Evolutionary conservation across 331 rosid genomes (phyloP).

Genomic region (Quercus lobata): DNA sequence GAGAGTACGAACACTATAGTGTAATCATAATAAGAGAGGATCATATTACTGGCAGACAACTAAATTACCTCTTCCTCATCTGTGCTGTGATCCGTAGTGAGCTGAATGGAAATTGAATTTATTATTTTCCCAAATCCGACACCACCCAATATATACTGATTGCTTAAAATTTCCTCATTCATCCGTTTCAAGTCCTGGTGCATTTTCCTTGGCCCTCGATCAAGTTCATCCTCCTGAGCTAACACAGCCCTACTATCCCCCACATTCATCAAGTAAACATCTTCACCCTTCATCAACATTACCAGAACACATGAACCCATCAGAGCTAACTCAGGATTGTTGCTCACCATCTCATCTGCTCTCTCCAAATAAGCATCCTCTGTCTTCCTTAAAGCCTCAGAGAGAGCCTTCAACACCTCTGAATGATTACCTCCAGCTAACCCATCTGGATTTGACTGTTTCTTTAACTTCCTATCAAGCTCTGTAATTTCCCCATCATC

Average conservation of each 20-base stretch:
- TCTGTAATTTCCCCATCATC: conserved; percentile 25
- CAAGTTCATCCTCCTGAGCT: conserved; percentile 38
- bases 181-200: conserved; percentile 22
- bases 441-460: conserved; percentile 5
- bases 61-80: conserved; percentile 51
- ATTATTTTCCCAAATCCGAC: conserved; percentile 16
- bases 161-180: conserved; percentile 23
- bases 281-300: conserved; percentile 79
- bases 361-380: conserved; percentile 56
- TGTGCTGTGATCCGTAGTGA: conserved; percentile 74
- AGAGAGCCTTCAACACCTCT: conserved; percentile 53
- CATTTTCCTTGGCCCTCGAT: conserved; percentile 6
- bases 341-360: conserved; percentile 42
- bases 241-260: conserved; percentile 79
- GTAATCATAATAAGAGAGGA: background rate
- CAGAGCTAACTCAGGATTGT: conserved; percentile 72
- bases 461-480: conserved; percentile 8
- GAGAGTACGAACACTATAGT: background rate
- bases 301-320: conserved; percentile 97
- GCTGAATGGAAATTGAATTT: conserved; percentile 45
- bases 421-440: conserved; percentile 25
- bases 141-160: conserved; percentile 12
- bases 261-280: conserved; percentile 83
- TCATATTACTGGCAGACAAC: background rate
- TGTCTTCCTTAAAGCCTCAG: conserved; percentile 53